These are phyloP conservation scores for Aspergillus amoenus DNA, from an alignment of 2,329 filamentous ascomycete species.

Conservation along the genomic window DNA sequence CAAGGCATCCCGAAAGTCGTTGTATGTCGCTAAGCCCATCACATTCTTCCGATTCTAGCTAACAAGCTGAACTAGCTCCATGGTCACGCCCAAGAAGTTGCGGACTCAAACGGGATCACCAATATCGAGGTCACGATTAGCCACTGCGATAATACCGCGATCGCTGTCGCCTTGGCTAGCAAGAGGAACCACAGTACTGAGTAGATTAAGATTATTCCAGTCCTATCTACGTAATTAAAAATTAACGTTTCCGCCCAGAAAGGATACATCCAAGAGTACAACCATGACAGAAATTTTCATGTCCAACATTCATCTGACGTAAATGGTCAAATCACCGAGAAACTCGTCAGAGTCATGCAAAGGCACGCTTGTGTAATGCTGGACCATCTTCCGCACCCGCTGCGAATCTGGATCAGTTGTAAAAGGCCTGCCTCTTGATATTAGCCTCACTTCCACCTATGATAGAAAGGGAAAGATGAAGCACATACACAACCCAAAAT, in stretches of 20 bases:
- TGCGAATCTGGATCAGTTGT: slow-evolving; percentile 24
- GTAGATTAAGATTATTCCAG: not conserved
- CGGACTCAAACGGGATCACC: slow-evolving; percentile 6
- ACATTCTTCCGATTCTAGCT: not conserved
- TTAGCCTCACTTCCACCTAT: not conserved
- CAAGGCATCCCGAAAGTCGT: slow-evolving; percentile 13
- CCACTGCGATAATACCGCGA: slow-evolving; percentile 8
- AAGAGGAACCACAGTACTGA: not conserved
- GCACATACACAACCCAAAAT: slow-evolving; percentile 19
- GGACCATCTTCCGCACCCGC: slow-evolving; percentile 22
- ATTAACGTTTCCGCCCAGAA: not conserved
- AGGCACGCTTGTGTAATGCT: slow-evolving; percentile 16
- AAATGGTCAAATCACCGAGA: slow-evolving; percentile 22
- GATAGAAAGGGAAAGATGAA: not conserved
- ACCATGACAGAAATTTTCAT: not conserved
- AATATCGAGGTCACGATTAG: slow-evolving; percentile 14
- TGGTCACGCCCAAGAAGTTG: slow-evolving; percentile 12
- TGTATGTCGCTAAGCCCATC: slow-evolving; percentile 2
- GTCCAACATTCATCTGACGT: slow-evolving; percentile 11
- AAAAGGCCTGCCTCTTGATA: slow-evolving; percentile 12
- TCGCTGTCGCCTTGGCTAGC: slow-evolving; percentile 11
- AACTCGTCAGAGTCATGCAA: slow-evolving; percentile 19
- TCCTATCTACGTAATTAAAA: not conserved
- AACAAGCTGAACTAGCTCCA: slow-evolving; percentile 9
- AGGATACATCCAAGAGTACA: no score